Conservation (phyloP, 352 stramenopile species). For the Globisporangium uncinulatum region DNA sequence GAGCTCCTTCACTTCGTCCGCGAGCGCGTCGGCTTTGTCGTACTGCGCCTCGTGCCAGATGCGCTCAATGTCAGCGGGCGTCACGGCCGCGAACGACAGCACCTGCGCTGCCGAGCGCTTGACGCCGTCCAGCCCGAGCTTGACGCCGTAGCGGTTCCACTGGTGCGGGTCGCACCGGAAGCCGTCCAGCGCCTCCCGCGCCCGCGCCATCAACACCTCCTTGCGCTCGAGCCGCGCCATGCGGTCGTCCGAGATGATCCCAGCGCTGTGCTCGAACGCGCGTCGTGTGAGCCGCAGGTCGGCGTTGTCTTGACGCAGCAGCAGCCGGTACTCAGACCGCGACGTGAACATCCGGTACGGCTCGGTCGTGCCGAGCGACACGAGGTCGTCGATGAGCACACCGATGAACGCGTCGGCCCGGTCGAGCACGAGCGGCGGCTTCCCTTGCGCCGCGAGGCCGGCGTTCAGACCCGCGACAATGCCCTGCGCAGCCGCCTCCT, state of each 20-base stretch:
- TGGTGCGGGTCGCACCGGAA: conserved; percentile 75
- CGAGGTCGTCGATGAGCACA: conserved; percentile 98
- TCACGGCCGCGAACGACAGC: conserved; percentile 61
- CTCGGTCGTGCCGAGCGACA: conserved; percentile 94
- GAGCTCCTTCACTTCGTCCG: conserved; percentile 33
- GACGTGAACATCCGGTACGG: conserved; percentile 99
- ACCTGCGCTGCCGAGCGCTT: conserved; percentile 76
- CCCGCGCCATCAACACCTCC: conserved; percentile 66
- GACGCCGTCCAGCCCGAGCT: conserved; percentile 67
- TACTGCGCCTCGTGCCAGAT: conserved; percentile 55
- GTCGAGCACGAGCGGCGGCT: conserved; percentile 89
- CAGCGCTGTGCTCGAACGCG: conserved; percentile 78
- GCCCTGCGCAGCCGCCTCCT: conserved; percentile 97
- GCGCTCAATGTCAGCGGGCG: conserved; percentile 41
- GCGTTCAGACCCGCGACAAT: conserved; percentile 97
- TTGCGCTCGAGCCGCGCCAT: conserved; percentile 83
- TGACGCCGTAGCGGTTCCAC: conserved; percentile 80
- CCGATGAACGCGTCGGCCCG: conserved; percentile 95
- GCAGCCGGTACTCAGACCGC: conserved; percentile 88
- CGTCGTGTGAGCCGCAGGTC: conserved; percentile 95
- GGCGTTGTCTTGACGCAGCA: conserved; percentile 94
- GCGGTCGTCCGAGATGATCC: conserved; percentile 68
- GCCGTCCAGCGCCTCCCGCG: conserved; percentile 38
- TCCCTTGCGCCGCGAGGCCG: conserved; percentile 61
- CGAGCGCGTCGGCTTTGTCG: conserved; percentile 41